Evolutionary conservation across 2,329 filamentous ascomycete genomes (phyloP).

Genomic region (Zymoseptoria passerinii): DNA sequence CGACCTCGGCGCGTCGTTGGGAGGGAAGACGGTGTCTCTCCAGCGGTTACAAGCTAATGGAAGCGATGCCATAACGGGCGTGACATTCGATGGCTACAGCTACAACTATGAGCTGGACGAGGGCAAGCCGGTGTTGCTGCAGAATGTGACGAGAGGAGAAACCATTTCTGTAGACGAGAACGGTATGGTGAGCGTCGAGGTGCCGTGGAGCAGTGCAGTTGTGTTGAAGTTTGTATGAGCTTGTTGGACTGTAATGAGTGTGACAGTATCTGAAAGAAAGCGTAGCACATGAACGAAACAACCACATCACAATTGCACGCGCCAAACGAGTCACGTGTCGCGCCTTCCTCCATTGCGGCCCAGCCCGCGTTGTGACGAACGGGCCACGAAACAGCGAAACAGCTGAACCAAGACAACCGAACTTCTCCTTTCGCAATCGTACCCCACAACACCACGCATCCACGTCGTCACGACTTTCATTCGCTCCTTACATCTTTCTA

Average conservation of each 20-base stretch:
- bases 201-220: constrained; percentile 26
- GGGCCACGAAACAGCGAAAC: not conserved
- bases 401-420: constrained; percentile 2
- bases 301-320: too few species aligned
- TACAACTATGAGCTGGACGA: constrained; percentile 52
- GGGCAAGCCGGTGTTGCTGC: constrained; percentile 46
- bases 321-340: not conserved
- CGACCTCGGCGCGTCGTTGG: constrained; percentile 26
- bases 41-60: constrained; percentile 52
- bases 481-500: constrained; percentile 22
- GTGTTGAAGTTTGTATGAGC: constrained; percentile 13
- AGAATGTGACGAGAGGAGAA: constrained; percentile 49
- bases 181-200: constrained; percentile 27
- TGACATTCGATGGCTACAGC: constrained; percentile 54
- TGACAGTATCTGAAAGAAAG: too few species aligned
- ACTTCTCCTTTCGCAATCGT: constrained; percentile 23
- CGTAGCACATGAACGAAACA: too few species aligned
- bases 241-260: not conserved
- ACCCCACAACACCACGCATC: constrained; percentile 6
- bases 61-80: constrained; percentile 54
- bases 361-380: not conserved
- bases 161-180: constrained; percentile 27
- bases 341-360: not conserved
- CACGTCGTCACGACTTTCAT: constrained; percentile 28
- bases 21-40: constrained; percentile 29